Conservation (phyloP, 164 flowering plant genomes). For the Magnolia changhungtana region DNA sequence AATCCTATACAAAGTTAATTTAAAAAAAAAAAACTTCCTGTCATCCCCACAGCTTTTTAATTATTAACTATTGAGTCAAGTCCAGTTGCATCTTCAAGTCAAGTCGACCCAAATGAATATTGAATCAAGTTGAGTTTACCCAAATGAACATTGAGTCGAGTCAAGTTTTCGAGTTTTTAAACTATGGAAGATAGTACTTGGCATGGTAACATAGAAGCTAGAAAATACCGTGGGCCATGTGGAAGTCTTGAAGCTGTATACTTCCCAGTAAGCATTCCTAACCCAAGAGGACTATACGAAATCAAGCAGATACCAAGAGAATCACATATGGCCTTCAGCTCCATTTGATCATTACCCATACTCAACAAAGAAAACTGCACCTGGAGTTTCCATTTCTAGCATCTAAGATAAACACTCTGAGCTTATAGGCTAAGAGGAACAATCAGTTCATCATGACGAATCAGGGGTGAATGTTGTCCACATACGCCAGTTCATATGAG, state of each 20-base stretch:
- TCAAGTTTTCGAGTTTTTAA: too few species aligned
- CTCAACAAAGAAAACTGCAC: constrained; percentile 92
- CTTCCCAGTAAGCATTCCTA: constrained; percentile 96
- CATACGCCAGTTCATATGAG: background rate
- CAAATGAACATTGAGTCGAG: too few species aligned
- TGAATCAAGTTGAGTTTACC: too few species aligned
- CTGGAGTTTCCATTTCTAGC: constrained; percentile 28
- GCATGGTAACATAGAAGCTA: background rate
- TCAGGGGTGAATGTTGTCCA: background rate
- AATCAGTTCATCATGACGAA: background rate
- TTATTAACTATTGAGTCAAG: too few species aligned
- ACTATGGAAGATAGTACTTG: background rate
- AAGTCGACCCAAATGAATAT: too few species aligned
- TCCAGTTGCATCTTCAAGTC: too few species aligned
- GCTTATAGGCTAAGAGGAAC: background rate
- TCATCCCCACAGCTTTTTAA: too few species aligned
- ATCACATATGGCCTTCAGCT: constrained; percentile 70
- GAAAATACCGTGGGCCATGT: constrained; percentile 64
- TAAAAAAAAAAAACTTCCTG: too few species aligned
- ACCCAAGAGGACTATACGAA: constrained; percentile 92
- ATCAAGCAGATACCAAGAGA: constrained; percentile 76
- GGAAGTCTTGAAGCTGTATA: constrained; percentile 75
- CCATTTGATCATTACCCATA: constrained; percentile 72
- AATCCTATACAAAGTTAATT: too few species aligned
- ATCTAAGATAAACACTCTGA: background rate